Evolutionary conservation across 768 basidiomycete genomes (phyloP).

Genomic region (Coprinopsis sp.): DNA sequence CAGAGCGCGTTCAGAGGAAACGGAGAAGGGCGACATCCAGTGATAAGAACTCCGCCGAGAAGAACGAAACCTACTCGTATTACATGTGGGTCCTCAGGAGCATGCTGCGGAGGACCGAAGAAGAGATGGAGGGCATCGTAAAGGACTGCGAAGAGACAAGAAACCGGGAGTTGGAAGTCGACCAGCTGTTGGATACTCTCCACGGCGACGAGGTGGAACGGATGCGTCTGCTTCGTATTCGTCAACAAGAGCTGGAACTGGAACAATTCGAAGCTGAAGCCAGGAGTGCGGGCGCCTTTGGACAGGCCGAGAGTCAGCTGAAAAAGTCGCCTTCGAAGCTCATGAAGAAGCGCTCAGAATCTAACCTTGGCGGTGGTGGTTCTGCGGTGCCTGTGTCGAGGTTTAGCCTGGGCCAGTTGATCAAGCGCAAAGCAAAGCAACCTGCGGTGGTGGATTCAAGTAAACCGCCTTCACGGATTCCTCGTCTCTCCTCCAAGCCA

Average conservation of each 20-base stretch:
- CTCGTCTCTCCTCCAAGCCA: too few relatives aligned
- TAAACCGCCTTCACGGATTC: too few relatives aligned
- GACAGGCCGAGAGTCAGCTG: background rate
- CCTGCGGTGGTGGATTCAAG: too few relatives aligned
- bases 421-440: constrained; percentile 1
- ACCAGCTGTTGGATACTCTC: background rate
- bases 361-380: background rate
- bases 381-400: background rate
- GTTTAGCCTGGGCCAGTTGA: background rate
- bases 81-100: constrained; percentile 6
- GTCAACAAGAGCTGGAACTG: background rate
- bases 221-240: background rate
- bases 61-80: constrained; percentile 2
- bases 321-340: constrained; percentile 7
- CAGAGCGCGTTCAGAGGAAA: background rate
- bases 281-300: background rate
- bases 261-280: background rate
- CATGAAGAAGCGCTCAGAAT: constrained; percentile 3
- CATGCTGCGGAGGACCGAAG: constrained; percentile 6
- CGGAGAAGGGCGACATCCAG: background rate
- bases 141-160: background rate
- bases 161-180: background rate
- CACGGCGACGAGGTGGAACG: background rate
- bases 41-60: background rate
- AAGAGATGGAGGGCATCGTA: constrained; percentile 1